Conservation (phyloP, 306 rosid genomes). For the Delonix regia region DNA sequence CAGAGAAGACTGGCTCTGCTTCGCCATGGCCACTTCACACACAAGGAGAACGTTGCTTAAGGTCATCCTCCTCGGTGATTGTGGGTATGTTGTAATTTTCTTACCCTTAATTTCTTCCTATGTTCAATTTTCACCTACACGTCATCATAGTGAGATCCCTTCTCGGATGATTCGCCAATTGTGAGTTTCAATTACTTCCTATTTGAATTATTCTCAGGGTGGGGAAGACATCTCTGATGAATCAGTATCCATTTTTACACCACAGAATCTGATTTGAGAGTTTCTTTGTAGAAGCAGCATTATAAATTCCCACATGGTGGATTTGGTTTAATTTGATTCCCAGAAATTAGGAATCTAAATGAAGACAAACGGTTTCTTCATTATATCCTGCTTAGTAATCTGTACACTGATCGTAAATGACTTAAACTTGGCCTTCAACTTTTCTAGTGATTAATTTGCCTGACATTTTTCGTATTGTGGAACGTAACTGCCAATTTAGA, state of each 20-base stretch:
- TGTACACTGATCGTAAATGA: no score
- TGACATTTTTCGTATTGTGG: background rate
- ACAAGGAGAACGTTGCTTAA: constrained; percentile 41
- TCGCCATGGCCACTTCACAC: constrained; percentile 9
- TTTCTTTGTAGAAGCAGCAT: background rate
- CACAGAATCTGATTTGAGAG: background rate
- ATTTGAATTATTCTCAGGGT: constrained; percentile 64
- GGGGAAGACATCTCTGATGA: constrained; percentile 91
- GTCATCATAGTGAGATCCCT: background rate
- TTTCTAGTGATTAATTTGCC: no score
- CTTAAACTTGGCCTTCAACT: no score
- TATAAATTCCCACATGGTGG: background rate
- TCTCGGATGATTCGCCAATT: background rate
- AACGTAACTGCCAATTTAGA: constrained; percentile 37
- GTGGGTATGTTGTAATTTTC: constrained; percentile 64
- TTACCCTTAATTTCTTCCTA: background rate
- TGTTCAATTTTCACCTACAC: background rate
- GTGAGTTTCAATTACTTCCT: background rate
- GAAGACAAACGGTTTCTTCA: no score
- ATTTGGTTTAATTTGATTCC: background rate
- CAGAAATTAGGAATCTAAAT: no score
- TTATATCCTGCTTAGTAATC: no score
- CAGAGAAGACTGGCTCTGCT: background rate
- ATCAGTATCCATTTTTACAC: constrained; percentile 70
- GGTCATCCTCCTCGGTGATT: constrained; percentile 90